phyloP scores from a whole-genome alignment of 2,329 filamentous ascomycete species.

The Colletotrichum brevisporum region DNA sequence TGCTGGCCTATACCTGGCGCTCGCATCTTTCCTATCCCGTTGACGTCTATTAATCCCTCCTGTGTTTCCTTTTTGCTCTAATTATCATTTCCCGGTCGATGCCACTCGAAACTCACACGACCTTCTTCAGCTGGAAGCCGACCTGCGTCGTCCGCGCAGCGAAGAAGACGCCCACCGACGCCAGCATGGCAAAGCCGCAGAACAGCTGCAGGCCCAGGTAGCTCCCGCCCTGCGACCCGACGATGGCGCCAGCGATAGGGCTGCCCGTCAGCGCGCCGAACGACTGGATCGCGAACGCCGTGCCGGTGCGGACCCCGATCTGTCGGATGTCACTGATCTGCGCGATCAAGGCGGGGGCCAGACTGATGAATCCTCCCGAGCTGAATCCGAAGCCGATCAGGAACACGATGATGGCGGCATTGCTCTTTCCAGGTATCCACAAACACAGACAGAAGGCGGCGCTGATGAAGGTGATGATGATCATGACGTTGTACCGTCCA shows the following conservation, averaged over 20 bases:
- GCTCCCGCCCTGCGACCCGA: slow-evolving; percentile 63
- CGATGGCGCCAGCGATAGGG: slow-evolving; percentile 76
- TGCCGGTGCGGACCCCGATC: slow-evolving; percentile 78
- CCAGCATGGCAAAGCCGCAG: slow-evolving; percentile 66
- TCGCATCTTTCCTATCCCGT: not conserved
- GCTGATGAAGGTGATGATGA: slow-evolving; percentile 66
- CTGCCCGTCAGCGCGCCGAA: slow-evolving; percentile 77
- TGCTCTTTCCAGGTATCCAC: slow-evolving; percentile 63
- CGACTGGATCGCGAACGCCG: slow-evolving; percentile 72
- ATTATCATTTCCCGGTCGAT: too few relatives aligned
- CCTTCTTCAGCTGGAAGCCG: slow-evolving; percentile 52
- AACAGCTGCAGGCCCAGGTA: slow-evolving; percentile 77
- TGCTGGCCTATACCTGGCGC: not conserved
- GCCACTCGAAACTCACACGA: slow-evolving; percentile 38
- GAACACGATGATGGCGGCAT: slow-evolving; percentile 74
- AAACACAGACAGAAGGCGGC: slow-evolving; percentile 61
- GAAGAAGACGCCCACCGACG: slow-evolving; percentile 47
- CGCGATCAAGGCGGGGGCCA: slow-evolving; percentile 75
- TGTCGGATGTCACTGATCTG: slow-evolving; percentile 79
- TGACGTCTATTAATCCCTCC: too few relatives aligned
- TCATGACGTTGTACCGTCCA: slow-evolving; percentile 63
- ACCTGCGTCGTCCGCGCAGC: slow-evolving; percentile 52
- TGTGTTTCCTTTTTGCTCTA: too few relatives aligned
- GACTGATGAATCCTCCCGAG: slow-evolving; percentile 75
- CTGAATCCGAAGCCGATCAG: slow-evolving; percentile 78